Base-by-base conservation (phyloP, 768 basidiomycete genomes). In the Lentinula boryana region DNA sequence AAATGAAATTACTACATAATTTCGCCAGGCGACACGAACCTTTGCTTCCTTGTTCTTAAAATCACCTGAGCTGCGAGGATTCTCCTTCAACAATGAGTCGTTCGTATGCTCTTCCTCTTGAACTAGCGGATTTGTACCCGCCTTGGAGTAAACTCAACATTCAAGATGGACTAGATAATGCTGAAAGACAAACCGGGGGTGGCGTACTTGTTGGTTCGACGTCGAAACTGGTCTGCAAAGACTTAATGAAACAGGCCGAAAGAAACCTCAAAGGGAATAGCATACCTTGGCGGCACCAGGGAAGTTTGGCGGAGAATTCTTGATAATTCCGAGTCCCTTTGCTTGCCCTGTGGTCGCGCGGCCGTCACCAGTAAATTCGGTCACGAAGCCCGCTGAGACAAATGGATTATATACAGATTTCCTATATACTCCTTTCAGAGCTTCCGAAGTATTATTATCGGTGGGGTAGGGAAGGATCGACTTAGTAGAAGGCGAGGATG, bases 361-460 rank as follows among this genome's bases (percentile, higher is more conserved):
- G 18, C 67, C 67, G 38, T 64, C 64, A 18, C 71, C 72, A 35
- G 72, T 72, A 38, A 81, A 80, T 54, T 79, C 78, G 13, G 76
- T 77, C 60, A 81, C 69, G 50, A 80, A 78, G 18, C 82, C 80
- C n/a, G 74, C 78, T 9, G 80, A 80, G 10, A 82, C 76, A 59
- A 83, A 81, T n/a, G 80, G 74, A 66, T 78, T 81, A 48, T 68
- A 67, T 41, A 73, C 50, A 7, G 64, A 59, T 43, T 69, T 71
- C 32, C 27, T 60, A n/a, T 44, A 33, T 41, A 50, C 32, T 36
- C 23, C 46, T 50, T 58, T 32, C 41, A 32, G 8, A 21, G 13
- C 32, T 48, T 10, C 9, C 5, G 48, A 33, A 9, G 8, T 23
- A 7, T 49, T 49, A 40, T 40, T 23, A 35, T 35, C 27, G 48